phyloP scores from a whole-genome alignment of 345 rosid genomes.

The Rhodamnia rubescens region DNA sequence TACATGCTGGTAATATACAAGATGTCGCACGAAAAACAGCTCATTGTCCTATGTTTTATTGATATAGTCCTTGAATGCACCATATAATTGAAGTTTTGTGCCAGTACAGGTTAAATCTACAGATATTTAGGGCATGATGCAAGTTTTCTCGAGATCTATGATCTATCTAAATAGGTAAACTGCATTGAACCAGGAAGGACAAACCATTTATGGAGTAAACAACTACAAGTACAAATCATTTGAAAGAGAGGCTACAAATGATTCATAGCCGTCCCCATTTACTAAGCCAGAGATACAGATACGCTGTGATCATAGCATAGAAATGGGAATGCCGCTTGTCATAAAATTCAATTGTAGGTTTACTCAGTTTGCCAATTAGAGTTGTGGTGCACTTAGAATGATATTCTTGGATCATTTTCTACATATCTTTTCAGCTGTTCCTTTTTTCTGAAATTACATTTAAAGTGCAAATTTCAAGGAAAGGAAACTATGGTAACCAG shows the following conservation, averaged over 20 bases:
- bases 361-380: neutral
- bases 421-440: neutral
- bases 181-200: neutral
- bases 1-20: neutral
- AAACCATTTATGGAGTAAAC: neutral
- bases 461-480: neutral
- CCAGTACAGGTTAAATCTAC: neutral
- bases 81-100: neutral
- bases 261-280: neutral
- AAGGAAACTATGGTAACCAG: neutral
- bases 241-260: neutral
- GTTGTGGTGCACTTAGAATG: neutral
- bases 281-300: neutral
- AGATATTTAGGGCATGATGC: neutral
- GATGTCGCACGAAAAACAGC: neutral
- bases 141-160: neutral
- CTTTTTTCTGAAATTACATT: neutral
- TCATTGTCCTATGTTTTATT: neutral
- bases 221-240: neutral
- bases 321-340: neutral
- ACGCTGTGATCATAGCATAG: neutral
- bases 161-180: neutral
- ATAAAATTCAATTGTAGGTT: neutral
- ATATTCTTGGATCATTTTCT: neutral
- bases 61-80: neutral